Evolutionary conservation across 345 rosid species (phyloP), one percentile per base, ranked within the genome.

Genomic region (Cardiospermum halicacabum): DNA sequence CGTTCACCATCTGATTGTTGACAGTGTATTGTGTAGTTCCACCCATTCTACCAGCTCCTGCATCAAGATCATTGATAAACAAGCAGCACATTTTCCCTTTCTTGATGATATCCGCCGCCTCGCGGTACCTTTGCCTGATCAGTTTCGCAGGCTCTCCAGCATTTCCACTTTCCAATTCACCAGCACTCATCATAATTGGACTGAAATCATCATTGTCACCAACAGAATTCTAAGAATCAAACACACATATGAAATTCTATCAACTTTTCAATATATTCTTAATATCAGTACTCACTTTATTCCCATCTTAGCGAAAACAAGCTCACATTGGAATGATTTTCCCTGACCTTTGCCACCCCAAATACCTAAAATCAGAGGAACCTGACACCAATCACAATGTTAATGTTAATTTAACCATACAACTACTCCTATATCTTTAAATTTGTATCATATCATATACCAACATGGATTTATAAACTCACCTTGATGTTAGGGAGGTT

Each of bases 311-410:
- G 82, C 82, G 24, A 84, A 77, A 28, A 84, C 82, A 28, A 84
- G 89, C 69, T 84, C 84, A 42, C 85, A 84, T 12, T 81, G 85
- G 77, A 84, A 84, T 24, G 89, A 77, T 70, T 81, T 81, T 49
- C 85, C 89, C 69, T 83, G 89, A 24, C 89, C 85, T 77, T 81
- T 81, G 64, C 85, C 85, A 45, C 85, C 85, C 85, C 89, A 84
- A 26, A 79, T 64, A 62, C 85, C 89, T 79, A 75, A 68, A n/a
- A 81, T 79, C 2, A 81, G 74, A 51, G 82, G 84, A 69, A 84
- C 78, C 83, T 80, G 81, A n/a, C n/a, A n/a, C 30, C 39, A 43
- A 11, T 34, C 10, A 30, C 1, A 22, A 25, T 3, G 27, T 26
- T n/a, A 5, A 4, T 7, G 19, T 16, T n/a, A n/a, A n/a, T n/a